Evolutionary conservation across 2,329 filamentous ascomycete genomes (phyloP), one percentile per base, ranked within the genome.

Genomic region (Epichloe glyceriae): DNA sequence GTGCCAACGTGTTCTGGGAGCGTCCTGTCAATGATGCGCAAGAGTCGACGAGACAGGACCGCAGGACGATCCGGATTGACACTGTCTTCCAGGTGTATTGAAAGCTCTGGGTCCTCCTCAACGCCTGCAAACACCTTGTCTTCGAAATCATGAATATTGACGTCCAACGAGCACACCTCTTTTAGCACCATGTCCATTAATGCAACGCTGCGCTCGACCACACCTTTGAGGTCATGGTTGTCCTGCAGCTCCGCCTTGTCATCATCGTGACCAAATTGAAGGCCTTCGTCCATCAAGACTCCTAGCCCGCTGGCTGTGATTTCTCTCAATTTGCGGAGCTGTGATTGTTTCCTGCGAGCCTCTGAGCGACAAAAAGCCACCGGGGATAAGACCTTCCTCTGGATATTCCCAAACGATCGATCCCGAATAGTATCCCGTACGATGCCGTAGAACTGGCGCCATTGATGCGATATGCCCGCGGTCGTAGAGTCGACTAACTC

Each of bases 251-350:
- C 72, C 40, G 73, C 72, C 47, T 79, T 75, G 40, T 83, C 78
- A 15, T 83, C 79, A 30, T 75, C 74, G 19, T 76, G 71, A 42
- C 77, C 77, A 58, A 87, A 82, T 47, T 80, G 82, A 46, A 96
- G 71, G 3, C 87, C 89, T 62, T 95, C 88, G 50, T 91, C 88
- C 58, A 96, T 83, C 26, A 98, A 71, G 4, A 96, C 80, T 15
- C 93, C 93, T 4, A 97, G 73, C 1, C 88, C 87, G 60, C 87
- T 90, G 2, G 91, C 88, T 50, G 88, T 89, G 66, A 91, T 81
- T 61, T 90, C 79, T 45, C 86, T 79, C 56, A 95, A 73, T 58
- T 80, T 80, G 60, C 79, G 83, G 47, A 97, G 73, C 19, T 76
- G 77, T 3, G 76, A 76, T 60, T 86, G 84, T 65, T 94, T 96